A percentile compares a stretch with the other conserved stretches of the same genome.
Evolutionary conservation across 306 rosid genomes (phyloP).

Genomic region (Malus sylvestris): DNA sequence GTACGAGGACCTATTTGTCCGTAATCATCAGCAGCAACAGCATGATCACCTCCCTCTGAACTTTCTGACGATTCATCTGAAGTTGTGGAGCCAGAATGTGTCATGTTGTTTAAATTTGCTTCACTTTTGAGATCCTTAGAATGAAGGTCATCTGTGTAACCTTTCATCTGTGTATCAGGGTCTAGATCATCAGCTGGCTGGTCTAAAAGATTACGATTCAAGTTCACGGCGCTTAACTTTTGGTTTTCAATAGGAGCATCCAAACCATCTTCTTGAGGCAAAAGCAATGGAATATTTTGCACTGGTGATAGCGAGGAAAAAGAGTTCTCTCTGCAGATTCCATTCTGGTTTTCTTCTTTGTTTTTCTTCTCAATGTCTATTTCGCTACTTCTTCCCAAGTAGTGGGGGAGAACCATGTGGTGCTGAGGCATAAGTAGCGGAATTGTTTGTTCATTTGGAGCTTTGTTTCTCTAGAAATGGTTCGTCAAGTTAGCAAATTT

Average conservation of each 20-base stretch:
- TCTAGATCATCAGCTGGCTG: slow-evolving; percentile 27
- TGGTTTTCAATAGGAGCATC: slow-evolving; percentile 22
- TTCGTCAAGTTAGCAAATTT: not conserved
- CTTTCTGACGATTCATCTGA: slow-evolving; percentile 20
- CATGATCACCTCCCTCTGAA: slow-evolving; percentile 3
- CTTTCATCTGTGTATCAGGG: slow-evolving; percentile 27
- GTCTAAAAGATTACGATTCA: slow-evolving; percentile 22
- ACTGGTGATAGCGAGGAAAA: slow-evolving; percentile 23
- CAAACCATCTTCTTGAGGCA: slow-evolving; percentile 36
- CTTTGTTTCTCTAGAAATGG: slow-evolving; percentile 34
- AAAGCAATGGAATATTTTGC: slow-evolving; percentile 40
- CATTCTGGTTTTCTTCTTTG: slow-evolving; percentile 10
- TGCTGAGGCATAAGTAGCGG: slow-evolving; percentile 49
- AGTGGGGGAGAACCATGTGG: slow-evolving; percentile 46
- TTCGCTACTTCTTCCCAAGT: slow-evolving; percentile 36
- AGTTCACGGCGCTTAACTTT: slow-evolving; percentile 5
- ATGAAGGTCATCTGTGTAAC: slow-evolving; percentile 31
- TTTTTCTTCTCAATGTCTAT: slow-evolving; percentile 14
- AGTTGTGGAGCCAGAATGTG: slow-evolving; percentile 15
- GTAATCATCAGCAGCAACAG: slow-evolving; percentile 2
- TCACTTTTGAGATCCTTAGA: slow-evolving; percentile 26
- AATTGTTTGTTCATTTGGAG: slow-evolving; percentile 38
- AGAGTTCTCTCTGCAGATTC: slow-evolving; percentile 8
- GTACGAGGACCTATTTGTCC: slow-evolving; percentile 29
- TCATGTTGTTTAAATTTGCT: not conserved